Percentiles rank a stretch among this genome's conserved stretches.
Conservation (phyloP, 495 filamentous ascomycete genomes). For the Glarea lozoyensis region DNA sequence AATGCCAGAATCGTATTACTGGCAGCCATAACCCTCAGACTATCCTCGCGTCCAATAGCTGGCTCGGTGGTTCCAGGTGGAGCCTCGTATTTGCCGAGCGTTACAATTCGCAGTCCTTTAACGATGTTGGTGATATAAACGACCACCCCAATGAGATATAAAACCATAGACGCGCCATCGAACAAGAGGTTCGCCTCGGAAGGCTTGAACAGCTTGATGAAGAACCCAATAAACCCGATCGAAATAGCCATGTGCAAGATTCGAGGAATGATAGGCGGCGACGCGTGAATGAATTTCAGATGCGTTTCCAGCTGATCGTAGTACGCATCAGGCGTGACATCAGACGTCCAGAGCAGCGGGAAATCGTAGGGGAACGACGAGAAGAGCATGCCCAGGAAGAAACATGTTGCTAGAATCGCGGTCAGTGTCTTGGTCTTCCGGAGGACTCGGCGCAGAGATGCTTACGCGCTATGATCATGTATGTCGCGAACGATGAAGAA, state of each 20-base stretch:
- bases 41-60: conserved; percentile 68
- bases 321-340: conserved; percentile 51
- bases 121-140: conserved; percentile 94
- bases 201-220: conserved; percentile 87
- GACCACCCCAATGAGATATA: conserved; percentile 85
- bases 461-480: conserved; percentile 91
- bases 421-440: neutral
- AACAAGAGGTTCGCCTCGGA: conserved; percentile 92
- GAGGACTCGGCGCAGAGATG: conserved; percentile 10
- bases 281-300: conserved; percentile 74
- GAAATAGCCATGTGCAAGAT: conserved; percentile 89
- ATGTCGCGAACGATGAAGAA: conserved; percentile 69
- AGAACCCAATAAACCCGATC: conserved; percentile 80
- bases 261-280: conserved; percentile 82
- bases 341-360: conserved; percentile 83
- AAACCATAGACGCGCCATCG: conserved; percentile 81
- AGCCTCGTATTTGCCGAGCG: conserved; percentile 40
- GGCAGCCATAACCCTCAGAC: conserved; percentile 80
- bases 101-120: conserved; percentile 78
- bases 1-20: conserved; percentile 93
- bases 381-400: conserved; percentile 98
- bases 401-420: conserved; percentile 29
- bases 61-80: conserved; percentile 40
- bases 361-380: conserved; percentile 96
- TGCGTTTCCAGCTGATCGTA: conserved; percentile 77